A percentile compares a stretch with the other conserved stretches of the same genome.
phyloP scores from a whole-genome alignment of 108 stramenopile genomes.

The Nannochloropsis oceanica region DNA sequence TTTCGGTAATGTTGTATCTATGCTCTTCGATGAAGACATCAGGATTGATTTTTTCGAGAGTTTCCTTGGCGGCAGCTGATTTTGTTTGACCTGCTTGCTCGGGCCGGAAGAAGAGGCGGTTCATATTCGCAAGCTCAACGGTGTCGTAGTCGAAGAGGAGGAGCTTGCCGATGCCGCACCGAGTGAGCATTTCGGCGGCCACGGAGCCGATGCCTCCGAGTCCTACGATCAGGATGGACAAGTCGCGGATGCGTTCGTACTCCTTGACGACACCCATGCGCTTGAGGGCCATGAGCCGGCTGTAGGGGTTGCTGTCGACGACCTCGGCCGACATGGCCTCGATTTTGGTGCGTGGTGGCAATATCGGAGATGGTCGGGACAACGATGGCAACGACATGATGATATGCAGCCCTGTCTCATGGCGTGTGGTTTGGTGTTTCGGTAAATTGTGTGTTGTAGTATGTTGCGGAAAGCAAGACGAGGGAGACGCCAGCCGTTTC shows the following conservation, averaged over 20 bases:
- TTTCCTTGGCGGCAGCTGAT: conserved; percentile 1
- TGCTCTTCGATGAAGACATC: conserved; percentile 1
- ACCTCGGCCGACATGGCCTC: not conserved
- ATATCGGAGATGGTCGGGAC: no score
- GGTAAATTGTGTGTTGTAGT: no score
- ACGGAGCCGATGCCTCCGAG: conserved; percentile 19
- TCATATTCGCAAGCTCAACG: conserved; percentile 16
- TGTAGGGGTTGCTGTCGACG: not conserved
- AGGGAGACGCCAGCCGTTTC: no score
- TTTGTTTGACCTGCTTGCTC: not conserved
- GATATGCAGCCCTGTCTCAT: no score
- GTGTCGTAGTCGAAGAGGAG: conserved; percentile 12
- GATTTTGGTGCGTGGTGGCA: not conserved
- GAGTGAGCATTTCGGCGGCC: conserved; percentile 13
- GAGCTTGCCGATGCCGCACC: conserved; percentile 14
- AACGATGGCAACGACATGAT: no score
- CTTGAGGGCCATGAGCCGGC: conserved; percentile 9
- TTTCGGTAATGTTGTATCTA: not conserved
- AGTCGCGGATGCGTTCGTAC: not conserved
- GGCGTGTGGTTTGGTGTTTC: no score
- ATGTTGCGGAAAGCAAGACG: no score
- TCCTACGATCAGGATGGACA: conserved; percentile 12
- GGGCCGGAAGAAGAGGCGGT: conserved; percentile 9
- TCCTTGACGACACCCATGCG: conserved; percentile 3
- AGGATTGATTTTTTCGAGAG: conserved; percentile 4